These are phyloP conservation scores for Pestalotiopsis sp. DNA, from an alignment of 2,329 filamentous ascomycete species.

Conservation along the genomic window DNA sequence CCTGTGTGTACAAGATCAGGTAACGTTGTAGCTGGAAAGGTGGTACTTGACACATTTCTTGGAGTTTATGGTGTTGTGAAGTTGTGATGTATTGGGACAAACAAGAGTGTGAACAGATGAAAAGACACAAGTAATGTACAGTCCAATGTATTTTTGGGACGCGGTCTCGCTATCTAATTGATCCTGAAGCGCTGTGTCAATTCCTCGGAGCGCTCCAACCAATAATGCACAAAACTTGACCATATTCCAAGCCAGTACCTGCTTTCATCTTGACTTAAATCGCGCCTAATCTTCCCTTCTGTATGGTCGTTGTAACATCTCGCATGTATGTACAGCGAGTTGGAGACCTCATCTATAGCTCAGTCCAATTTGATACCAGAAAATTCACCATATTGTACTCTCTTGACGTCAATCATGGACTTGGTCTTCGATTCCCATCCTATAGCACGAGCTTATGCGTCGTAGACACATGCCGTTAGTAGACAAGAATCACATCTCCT, in stretches of 20 bases:
- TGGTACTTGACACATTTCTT: no score
- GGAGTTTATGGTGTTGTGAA: background rate
- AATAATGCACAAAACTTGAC: background rate
- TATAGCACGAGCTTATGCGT: background rate
- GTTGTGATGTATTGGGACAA: background rate
- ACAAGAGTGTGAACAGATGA: background rate
- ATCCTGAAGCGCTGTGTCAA: background rate
- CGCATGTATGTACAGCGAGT: background rate
- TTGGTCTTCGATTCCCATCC: background rate
- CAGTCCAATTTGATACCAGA: background rate
- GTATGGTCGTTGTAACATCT: background rate
- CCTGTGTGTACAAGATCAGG: slow-evolving; percentile 92
- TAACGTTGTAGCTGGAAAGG: slow-evolving; percentile 35
- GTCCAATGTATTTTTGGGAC: background rate
- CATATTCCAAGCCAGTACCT: background rate
- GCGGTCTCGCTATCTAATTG: background rate
- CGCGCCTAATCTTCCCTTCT: background rate
- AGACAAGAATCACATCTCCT: slow-evolving; percentile 35
- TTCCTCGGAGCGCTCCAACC: background rate
- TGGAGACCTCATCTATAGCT: background rate
- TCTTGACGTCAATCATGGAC: background rate
- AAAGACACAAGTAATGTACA: background rate
- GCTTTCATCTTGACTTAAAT: background rate
- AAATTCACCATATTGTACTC: background rate
- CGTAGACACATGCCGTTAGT: background rate